Base-by-base conservation (phyloP, 2,329 filamentous ascomycete species). In the Neonectria punicea region DNA sequence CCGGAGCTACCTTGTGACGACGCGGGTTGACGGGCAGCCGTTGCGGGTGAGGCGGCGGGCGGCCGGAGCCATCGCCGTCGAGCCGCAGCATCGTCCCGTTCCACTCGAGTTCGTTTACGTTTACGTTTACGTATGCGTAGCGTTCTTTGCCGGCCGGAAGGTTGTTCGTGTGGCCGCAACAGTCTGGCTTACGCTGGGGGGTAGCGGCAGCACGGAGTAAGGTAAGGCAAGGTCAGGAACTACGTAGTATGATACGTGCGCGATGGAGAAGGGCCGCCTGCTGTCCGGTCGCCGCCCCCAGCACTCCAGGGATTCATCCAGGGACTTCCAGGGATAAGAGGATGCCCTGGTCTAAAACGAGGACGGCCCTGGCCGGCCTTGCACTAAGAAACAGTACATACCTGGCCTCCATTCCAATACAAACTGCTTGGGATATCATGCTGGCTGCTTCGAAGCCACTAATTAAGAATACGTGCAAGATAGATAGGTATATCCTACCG, bases 21-120 rank as follows among this genome's bases (percentile, higher is more conserved):
- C 84, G 81, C 55, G 83, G 83, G 70, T 86, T 85, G 67, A 85
- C 84, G 30, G 84, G 83, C 67, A 86, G 76, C 58, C 84, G 79
- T 58, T 81, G 75, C 32, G 70, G 70, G 47, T 50, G 28, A 43
- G 74, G 72, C 65, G 69, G 66, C 39, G 41, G 71, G 67, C 66
- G 69, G 68, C 60, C 68, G 73, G 55, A 43, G 55, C 53, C 44
- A 53, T 74, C 32, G 32, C 49, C 61, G 49, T 32, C 49, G 28
- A 51, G 49, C 30, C 44, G 59, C 28, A 55, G 59, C 55, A 63
- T 66, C 58, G 49, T 65, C 25, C 49, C 25, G 58, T 60, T 60
- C 58, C 58, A 60, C 58, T 60, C 41, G 28, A 50, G 34, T 50
- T 18, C 47, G 47, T 50, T n/a, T 50, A 32, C 28, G 47, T 50